A percentile compares a stretch with the other conserved stretches of the same genome.
Conservation (phyloP, 176 grass and related monocot species). For the Aegilops sharonensis region DNA sequence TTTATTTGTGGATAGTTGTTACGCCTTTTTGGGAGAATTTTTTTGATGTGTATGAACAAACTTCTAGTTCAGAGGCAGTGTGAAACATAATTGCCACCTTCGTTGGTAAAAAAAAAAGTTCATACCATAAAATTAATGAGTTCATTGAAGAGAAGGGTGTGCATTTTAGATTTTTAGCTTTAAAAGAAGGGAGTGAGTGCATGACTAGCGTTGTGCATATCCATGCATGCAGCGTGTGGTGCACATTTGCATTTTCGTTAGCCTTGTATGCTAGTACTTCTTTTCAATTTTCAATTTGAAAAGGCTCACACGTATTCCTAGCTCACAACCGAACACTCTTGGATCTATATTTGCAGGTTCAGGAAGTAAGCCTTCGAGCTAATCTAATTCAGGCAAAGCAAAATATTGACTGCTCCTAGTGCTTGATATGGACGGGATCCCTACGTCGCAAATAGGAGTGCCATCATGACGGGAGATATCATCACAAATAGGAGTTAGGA, state of each 20-base stretch:
- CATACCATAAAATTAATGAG: no score
- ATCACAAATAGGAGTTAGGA: not conserved
- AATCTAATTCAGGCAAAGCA: conserved; percentile 63
- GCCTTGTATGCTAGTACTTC: not conserved
- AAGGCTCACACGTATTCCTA: no score
- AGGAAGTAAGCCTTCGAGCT: conserved; percentile 71
- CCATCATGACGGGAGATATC: conserved; percentile 10
- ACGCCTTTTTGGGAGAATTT: no score
- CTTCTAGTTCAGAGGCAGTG: no score
- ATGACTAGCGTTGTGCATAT: not conserved
- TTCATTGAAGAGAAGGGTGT: no score
- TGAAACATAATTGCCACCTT: no score
- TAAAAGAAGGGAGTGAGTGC: not conserved
- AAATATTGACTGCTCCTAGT: not conserved
- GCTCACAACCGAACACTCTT: not conserved
- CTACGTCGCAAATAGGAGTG: not conserved
- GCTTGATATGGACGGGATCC: not conserved
- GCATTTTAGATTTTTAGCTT: no score
- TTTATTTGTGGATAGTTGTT: no score
- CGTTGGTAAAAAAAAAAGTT: no score
- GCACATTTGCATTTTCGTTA: not conserved
- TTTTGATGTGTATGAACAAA: no score
- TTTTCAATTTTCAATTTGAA: no score
- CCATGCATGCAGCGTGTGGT: not conserved
- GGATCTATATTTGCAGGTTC: conserved; percentile 40